These are phyloP conservation scores for Acorus gramineus DNA, from an alignment of 106 monocot species.

Conservation along the genomic window DNA sequence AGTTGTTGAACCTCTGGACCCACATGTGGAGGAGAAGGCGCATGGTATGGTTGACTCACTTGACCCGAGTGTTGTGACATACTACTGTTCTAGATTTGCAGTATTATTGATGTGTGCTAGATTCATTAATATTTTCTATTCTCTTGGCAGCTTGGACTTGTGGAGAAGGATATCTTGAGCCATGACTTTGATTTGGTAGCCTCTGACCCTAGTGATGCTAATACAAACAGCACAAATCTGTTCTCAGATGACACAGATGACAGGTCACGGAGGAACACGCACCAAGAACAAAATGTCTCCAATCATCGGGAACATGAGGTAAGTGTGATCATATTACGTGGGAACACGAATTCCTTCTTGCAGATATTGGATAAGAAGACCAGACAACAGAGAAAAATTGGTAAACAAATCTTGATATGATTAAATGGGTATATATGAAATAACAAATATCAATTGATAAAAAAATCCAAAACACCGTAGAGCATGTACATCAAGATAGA, in stretches of 20 bases:
- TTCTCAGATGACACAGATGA: constrained; percentile 59
- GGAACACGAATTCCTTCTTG: not conserved
- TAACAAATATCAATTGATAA: no score
- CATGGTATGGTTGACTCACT: constrained; percentile 27
- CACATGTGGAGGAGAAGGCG: constrained; percentile 69
- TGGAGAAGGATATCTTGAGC: constrained; percentile 51
- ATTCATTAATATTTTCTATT: not conserved
- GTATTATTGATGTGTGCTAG: not conserved
- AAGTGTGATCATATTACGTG: not conserved
- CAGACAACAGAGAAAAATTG: no score
- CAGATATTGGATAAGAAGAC: not conserved
- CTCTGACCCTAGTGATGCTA: constrained; percentile 64
- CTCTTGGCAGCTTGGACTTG: constrained; percentile 39
- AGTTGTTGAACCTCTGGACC: constrained; percentile 62
- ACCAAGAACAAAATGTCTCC: constrained; percentile 14
- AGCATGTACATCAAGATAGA: no score
- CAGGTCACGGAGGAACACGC: constrained; percentile 12
- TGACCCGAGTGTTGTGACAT: not conserved
- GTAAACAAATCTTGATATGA: no score
- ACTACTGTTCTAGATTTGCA: not conserved
- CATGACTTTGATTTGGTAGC: constrained; percentile 29
- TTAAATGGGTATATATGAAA: no score
- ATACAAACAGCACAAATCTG: constrained; percentile 41
- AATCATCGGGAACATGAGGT: constrained; percentile 38
- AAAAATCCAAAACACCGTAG: no score